phyloP scores from a whole-genome alignment of 257 asterid species.

The Echites panduratus region DNA sequence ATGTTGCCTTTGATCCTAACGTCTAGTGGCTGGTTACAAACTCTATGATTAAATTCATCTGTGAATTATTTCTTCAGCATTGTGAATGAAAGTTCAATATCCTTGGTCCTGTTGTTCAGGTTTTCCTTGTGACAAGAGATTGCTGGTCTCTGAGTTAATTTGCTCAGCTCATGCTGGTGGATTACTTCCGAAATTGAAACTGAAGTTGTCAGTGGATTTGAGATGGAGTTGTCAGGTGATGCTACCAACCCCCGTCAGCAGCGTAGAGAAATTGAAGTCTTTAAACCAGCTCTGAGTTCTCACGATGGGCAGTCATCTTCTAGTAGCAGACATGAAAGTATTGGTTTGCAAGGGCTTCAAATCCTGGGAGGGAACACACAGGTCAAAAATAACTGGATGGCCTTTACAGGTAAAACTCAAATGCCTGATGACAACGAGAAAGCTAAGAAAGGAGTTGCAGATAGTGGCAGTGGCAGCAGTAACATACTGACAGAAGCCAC shows the following conservation, averaged over 20 bases:
- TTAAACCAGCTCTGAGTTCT: constrained; percentile 32
- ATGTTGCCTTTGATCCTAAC: not conserved
- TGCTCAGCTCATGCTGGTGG: constrained; percentile 6
- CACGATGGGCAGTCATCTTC: constrained; percentile 20
- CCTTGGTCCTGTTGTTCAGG: not conserved
- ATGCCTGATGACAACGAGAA: constrained; percentile 8
- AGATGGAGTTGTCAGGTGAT: constrained; percentile 36
- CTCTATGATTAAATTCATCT: not conserved
- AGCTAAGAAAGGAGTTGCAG: constrained; percentile 14
- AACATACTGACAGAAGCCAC: constrained; percentile 23
- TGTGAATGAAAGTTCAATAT: not conserved
- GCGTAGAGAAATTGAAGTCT: constrained; percentile 44
- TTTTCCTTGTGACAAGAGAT: not conserved
- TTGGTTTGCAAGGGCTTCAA: constrained; percentile 27
- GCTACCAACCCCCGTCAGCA: constrained; percentile 17
- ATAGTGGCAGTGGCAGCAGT: constrained; percentile 1
- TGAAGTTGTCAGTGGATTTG: not conserved
- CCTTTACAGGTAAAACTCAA: constrained; percentile 29
- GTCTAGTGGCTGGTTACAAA: not conserved
- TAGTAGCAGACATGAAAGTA: constrained; percentile 19
- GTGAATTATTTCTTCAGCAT: not conserved
- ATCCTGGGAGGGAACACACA: constrained; percentile 9
- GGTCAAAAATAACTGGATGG: constrained; percentile 61
- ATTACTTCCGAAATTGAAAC: not conserved
- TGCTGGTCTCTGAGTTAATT: not conserved